Conservation (phyloP, 139 green algal species). For the Astrephomene gubernaculifera region DNA sequence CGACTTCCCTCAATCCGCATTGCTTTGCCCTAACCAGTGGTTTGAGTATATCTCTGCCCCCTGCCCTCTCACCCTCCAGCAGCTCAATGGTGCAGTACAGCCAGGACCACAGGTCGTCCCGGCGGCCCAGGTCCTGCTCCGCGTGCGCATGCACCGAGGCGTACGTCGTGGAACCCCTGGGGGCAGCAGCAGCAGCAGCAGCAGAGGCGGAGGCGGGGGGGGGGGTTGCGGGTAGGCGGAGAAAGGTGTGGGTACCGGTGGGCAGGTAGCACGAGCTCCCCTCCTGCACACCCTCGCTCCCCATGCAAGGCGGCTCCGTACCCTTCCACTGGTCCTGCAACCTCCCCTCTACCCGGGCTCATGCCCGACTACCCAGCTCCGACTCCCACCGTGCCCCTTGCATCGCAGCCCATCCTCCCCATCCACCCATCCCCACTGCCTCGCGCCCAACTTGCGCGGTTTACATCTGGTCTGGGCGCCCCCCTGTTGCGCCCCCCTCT, state of each 20-base stretch:
- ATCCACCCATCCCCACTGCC: too few species aligned
- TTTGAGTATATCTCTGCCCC: not conserved
- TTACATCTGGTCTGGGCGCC: too few species aligned
- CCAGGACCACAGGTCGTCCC: slow-evolving; percentile 94
- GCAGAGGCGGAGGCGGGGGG: not conserved
- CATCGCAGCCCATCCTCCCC: not conserved
- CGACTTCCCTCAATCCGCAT: too few species aligned
- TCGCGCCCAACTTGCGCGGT: too few species aligned
- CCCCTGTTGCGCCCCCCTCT: too few species aligned
- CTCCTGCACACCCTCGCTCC: too few species aligned
- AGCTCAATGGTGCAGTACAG: slow-evolving; percentile 89
- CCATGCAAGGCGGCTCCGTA: too few species aligned
- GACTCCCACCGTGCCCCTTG: not conserved
- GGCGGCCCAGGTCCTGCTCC: slow-evolving; percentile 71
- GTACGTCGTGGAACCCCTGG: slow-evolving; percentile 81
- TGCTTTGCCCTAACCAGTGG: too few species aligned
- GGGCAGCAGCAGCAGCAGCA: not conserved
- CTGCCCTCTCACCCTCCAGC: slow-evolving; percentile 23
- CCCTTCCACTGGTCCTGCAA: too few species aligned
- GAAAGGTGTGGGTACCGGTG: not conserved
- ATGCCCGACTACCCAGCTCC: not conserved
- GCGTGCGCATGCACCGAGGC: slow-evolving; percentile 78
- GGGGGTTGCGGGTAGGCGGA: not conserved
- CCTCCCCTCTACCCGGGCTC: not conserved
- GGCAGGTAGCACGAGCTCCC: too few species aligned